A percentile compares a stretch with the other conserved stretches of the same genome.
phyloP scores from a whole-genome alignment of 2,329 filamentous ascomycete genomes.

The Curvularia sp. region DNA sequence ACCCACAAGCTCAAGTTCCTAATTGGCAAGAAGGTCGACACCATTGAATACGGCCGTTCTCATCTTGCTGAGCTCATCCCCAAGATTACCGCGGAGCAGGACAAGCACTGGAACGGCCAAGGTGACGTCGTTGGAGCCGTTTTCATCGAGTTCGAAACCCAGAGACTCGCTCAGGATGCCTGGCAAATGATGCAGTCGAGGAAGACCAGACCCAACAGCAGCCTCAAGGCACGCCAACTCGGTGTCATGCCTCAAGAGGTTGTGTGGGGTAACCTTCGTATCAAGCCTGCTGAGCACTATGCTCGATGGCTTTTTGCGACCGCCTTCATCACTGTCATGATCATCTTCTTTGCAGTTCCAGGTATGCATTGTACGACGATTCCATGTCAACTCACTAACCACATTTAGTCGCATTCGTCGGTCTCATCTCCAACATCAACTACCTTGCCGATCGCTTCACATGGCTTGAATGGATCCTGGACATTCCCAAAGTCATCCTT shows the following conservation, averaged over 20 bases:
- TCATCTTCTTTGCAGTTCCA: conserved; percentile 57
- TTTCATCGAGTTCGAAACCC: conserved; percentile 85
- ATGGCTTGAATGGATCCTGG: conserved; percentile 53
- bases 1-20: conserved; percentile 52
- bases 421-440: conserved; percentile 55
- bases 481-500: conserved; percentile 51
- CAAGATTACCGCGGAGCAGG: conserved; percentile 71
- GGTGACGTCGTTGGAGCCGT: conserved; percentile 74
- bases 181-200: conserved; percentile 67
- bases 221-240: conserved; percentile 51
- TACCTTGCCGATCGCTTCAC: conserved; percentile 48
- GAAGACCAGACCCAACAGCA: conserved; percentile 45
- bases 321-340: conserved; percentile 50
- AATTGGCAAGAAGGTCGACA: conserved; percentile 63
- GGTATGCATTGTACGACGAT: conserved; percentile 14
- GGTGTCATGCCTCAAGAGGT: conserved; percentile 56
- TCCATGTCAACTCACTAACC: conserved; percentile 17
- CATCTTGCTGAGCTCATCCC: conserved; percentile 77
- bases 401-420: conserved; percentile 51
- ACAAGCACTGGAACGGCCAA: conserved; percentile 69
- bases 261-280: conserved; percentile 56
- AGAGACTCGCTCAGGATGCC: conserved; percentile 83
- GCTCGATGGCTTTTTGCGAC: conserved; percentile 45
- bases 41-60: conserved; percentile 82
- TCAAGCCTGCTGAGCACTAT: conserved; percentile 44